A percentile compares a stretch with the other conserved stretches of the same genome.
Conservation (phyloP, 1,139 yeast species). For the Protomyces gravidus region DNA sequence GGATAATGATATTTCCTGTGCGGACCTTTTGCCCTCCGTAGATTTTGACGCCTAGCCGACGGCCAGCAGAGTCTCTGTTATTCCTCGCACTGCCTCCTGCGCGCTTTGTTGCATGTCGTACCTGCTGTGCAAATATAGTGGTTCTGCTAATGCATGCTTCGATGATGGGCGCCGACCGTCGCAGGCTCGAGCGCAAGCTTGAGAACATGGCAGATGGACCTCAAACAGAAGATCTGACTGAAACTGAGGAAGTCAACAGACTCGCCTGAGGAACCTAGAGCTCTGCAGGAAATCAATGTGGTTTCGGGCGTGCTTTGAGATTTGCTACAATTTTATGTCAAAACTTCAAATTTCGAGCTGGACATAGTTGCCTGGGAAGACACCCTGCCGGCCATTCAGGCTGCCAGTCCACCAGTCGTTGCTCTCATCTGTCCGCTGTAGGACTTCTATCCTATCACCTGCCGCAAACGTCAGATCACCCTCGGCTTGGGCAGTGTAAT, state of each 20-base stretch:
- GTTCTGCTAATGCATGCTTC: too few relatives aligned
- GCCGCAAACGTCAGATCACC: slow-evolving; percentile 87
- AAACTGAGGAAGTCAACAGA: too few relatives aligned
- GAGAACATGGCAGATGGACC: too few relatives aligned
- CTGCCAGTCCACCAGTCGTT: slow-evolving; percentile 98
- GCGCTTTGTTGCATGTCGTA: slow-evolving; percentile 87
- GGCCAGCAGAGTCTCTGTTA: slow-evolving; percentile 92
- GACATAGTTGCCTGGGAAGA: slow-evolving; percentile 67
- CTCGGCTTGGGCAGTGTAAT: slow-evolving; percentile 74
- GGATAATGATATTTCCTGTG: slow-evolving; percentile 77
- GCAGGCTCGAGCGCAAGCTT: too few relatives aligned
- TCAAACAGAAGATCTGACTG: too few relatives aligned
- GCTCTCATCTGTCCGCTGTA: slow-evolving; percentile 73
- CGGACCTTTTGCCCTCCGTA: slow-evolving; percentile 53
- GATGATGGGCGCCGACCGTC: too few relatives aligned
- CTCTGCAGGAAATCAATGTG: too few relatives aligned
- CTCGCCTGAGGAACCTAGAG: too few relatives aligned
- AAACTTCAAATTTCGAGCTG: background rate
- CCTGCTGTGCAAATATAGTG: slow-evolving; percentile 33
- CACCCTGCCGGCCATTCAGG: slow-evolving; percentile 78
- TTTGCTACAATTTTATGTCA: too few relatives aligned
- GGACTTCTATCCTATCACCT: slow-evolving; percentile 77
- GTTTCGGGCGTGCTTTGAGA: too few relatives aligned
- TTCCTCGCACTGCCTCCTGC: slow-evolving; percentile 92
- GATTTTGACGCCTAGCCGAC: slow-evolving; percentile 85